A percentile compares a stretch with the other conserved stretches of the same genome.
phyloP scores from a whole-genome alignment of 345 rosid species.

The Populus simonii region DNA sequence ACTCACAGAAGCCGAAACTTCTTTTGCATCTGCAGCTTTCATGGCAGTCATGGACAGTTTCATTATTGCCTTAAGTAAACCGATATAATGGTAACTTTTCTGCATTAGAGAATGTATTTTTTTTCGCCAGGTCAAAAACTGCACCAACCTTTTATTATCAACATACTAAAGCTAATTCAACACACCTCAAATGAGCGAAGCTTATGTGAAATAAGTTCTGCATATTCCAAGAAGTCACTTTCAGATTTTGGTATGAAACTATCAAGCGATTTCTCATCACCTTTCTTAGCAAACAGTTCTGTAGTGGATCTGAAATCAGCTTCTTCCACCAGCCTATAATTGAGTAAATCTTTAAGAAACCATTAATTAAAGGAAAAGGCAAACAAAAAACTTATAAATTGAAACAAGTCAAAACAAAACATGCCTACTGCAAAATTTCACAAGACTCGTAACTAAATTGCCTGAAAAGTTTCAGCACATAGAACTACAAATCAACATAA shows the following conservation, averaged over 20 bases:
- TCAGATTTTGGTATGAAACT: slow-evolving; percentile 90
- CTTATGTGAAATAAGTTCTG: slow-evolving; percentile 75
- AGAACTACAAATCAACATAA: not conserved
- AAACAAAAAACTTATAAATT: not conserved
- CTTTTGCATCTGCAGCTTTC: slow-evolving; percentile 90
- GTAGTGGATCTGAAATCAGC: slow-evolving; percentile 72
- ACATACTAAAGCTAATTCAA: not conserved
- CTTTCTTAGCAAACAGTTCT: slow-evolving; percentile 64
- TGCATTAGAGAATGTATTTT: slow-evolving; percentile 31
- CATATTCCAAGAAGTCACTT: slow-evolving; percentile 83
- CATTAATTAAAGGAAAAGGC: not conserved
- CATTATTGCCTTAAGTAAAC: slow-evolving; percentile 75
- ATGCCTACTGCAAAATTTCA: not conserved
- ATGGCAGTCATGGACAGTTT: slow-evolving; percentile 64
- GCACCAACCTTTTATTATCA: not conserved
- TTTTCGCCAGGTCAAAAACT: slow-evolving; percentile 5
- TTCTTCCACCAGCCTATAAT: slow-evolving; percentile 83
- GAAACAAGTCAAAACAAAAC: not conserved
- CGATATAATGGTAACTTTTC: slow-evolving; percentile 81
- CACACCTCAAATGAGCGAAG: slow-evolving; percentile 72
- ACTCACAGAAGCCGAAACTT: slow-evolving; percentile 71
- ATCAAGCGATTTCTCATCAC: slow-evolving; percentile 57
- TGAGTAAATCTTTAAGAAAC: not conserved
- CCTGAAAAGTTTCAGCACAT: not conserved
- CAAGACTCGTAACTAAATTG: not conserved